These are phyloP conservation scores for Cryomyces minteri DNA, from an alignment of 495 filamentous ascomycete genomes.

Conservation along the genomic window DNA sequence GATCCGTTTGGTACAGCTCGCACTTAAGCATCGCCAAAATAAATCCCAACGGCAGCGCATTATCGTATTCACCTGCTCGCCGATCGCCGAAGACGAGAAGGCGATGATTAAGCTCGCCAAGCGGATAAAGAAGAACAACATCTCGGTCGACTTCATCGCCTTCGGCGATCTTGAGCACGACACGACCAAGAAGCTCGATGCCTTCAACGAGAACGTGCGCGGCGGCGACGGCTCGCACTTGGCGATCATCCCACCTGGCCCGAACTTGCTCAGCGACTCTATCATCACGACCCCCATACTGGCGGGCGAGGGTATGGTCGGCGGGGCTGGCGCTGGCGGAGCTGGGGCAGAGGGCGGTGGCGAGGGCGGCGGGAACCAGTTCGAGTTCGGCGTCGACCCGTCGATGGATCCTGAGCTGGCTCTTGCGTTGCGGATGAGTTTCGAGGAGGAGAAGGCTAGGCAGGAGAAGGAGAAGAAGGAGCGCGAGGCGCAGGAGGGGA, in stretches of 20 bases:
- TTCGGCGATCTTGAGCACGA: slow-evolving; percentile 89
- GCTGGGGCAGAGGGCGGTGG: slow-evolving; percentile 33
- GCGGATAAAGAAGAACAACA: slow-evolving; percentile 95
- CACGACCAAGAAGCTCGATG: slow-evolving; percentile 75
- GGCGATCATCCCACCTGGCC: slow-evolving; percentile 76
- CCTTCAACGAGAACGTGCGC: slow-evolving; percentile 84
- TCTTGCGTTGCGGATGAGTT: slow-evolving; percentile 88
- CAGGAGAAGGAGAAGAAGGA: slow-evolving; percentile 71
- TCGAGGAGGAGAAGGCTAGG: slow-evolving; percentile 92
- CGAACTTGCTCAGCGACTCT: slow-evolving; percentile 78
- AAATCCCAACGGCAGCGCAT: slow-evolving; percentile 90
- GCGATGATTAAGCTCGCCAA: slow-evolving; percentile 75
- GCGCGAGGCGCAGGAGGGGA: slow-evolving; percentile 51
- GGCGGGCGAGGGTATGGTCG: slow-evolving; percentile 46
- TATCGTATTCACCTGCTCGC: slow-evolving; percentile 87
- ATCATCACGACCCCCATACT: slow-evolving; percentile 86
- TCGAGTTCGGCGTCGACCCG: slow-evolving; percentile 63
- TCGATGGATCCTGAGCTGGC: slow-evolving; percentile 82
- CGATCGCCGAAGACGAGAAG: slow-evolving; percentile 77
- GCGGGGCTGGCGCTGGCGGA: slow-evolving; percentile 22
- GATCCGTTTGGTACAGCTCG: slow-evolving; percentile 36
- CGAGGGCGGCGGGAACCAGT: slow-evolving; percentile 30
- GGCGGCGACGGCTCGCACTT: slow-evolving; percentile 77
- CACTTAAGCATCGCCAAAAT: slow-evolving; percentile 96
- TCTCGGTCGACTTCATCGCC: slow-evolving; percentile 79